Base-by-base conservation (phyloP, 148 eudicot species). In the Nyssa sinensis region DNA sequence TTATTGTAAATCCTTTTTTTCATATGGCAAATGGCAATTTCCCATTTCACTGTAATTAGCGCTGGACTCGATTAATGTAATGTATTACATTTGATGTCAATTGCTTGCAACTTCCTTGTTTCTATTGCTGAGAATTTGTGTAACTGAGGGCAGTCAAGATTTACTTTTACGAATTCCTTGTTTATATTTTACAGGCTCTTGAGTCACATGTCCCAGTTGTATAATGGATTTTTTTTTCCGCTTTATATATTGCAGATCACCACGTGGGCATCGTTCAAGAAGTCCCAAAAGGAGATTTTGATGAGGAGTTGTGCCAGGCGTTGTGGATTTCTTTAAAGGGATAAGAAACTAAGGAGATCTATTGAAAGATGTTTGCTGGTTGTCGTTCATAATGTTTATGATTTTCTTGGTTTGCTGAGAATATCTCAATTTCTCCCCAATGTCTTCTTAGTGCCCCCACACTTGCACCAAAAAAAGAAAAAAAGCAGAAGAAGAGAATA, bases 241-340 rank as follows among this genome's bases (percentile, higher is more conserved):
- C 24, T 37, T 19, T 41, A 67, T 19, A 44, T 27, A 44, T 17
- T 73, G 74, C 87, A 91, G 96, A 71, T 87, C 90, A 63, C 91
- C 93, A n/a, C 87, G 86, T 8, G 86, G 86, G 28, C 87, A 55
- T 67, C 89, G 90, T 31, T 91, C 96, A 29, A 87, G 91, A 82
- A 91, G 93, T 78, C 96, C 96, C 9, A 74, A 88, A 80, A 85
- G 91, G 82, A 86, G 96, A 86, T 84, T 65, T 79, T 89, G 72
- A 84, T 33, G 59, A 1, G 3, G 9, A 55, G 23, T 55, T 53
- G 3, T 53, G 61, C 64, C 32, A 57, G 66, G 59, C 23, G 47
- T 61, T 74, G 71, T 34, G 71, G 58, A 72, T 28, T 60, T 27
- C 34, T 19, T 32, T 59, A 14, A 23, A 16, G 53, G 47, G 62